These are phyloP conservation scores for Pezicula rhizophila DNA, from an alignment of 2,329 filamentous ascomycete genomes.

Conservation along the genomic window DNA sequence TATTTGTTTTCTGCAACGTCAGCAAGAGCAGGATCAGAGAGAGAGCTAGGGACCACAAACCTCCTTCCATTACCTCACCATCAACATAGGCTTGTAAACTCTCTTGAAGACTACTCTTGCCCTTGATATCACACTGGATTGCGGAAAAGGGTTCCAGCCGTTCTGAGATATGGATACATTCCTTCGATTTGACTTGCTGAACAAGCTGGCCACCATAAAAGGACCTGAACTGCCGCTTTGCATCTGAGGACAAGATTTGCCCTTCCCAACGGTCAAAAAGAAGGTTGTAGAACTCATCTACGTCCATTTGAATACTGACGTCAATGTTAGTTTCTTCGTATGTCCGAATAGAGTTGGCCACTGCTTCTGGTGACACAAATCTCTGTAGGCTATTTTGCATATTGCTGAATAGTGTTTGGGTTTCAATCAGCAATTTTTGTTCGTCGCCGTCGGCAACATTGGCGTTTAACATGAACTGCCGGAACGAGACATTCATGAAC, in stretches of 20 bases:
- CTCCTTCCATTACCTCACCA: constrained; percentile 92
- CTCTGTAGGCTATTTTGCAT: constrained; percentile 80
- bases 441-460: constrained; percentile 45
- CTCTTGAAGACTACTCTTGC: constrained; percentile 75
- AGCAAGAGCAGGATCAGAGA: constrained; percentile 16
- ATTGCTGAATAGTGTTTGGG: constrained; percentile 73
- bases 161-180: constrained; percentile 91
- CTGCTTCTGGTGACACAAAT: constrained; percentile 64
- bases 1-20: constrained; percentile 77
- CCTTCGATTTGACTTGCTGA: constrained; percentile 91
- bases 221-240: constrained; percentile 67
- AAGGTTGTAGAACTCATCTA: constrained; percentile 94
- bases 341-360: constrained; percentile 72
- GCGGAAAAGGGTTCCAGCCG: constrained; percentile 85
- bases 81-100: constrained; percentile 94
- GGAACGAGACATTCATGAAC: constrained; percentile 90
- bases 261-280: constrained; percentile 88
- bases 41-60: constrained; percentile 33
- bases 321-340: constrained; percentile 82
- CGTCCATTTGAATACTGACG: constrained; percentile 90
- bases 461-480: constrained; percentile 72
- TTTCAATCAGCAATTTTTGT: constrained; percentile 68
- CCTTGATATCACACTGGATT: constrained; percentile 94
- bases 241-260: constrained; percentile 62
- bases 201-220: constrained; percentile 91